phyloP scores from a whole-genome alignment of 768 basidiomycete species.

The Termitomyces sp. region DNA sequence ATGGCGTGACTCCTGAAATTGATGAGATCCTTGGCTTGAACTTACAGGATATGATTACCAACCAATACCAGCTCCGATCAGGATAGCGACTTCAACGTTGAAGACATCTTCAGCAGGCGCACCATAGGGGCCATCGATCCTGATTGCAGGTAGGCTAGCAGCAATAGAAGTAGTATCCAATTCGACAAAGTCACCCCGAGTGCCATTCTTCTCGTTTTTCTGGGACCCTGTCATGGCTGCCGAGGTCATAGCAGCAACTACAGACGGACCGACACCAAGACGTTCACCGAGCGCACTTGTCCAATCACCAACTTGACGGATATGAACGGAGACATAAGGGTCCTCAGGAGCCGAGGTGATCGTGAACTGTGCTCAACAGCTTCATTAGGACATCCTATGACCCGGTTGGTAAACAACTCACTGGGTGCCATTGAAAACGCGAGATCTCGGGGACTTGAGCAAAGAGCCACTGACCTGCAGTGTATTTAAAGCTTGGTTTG shows the following conservation, averaged over 20 bases:
- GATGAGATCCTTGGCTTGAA: slow-evolving; percentile 2
- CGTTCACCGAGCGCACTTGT: slow-evolving; percentile 80
- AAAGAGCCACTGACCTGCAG: slow-evolving; percentile 89
- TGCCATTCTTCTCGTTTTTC: slow-evolving; percentile 43
- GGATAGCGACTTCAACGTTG: slow-evolving; percentile 78
- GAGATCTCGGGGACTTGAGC: slow-evolving; percentile 86
- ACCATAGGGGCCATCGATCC: slow-evolving; percentile 90
- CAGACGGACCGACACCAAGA: slow-evolving; percentile 73
- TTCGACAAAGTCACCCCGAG: slow-evolving; percentile 79
- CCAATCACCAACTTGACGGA: slow-evolving; percentile 91
- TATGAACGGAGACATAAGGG: slow-evolving; percentile 86
- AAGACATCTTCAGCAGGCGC: slow-evolving; percentile 93
- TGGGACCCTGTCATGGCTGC: slow-evolving; percentile 74
- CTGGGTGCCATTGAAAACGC: slow-evolving; percentile 90
- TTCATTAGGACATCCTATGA: not conserved
- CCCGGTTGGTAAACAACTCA: slow-evolving; percentile 31
- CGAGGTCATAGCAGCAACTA: slow-evolving; percentile 73
- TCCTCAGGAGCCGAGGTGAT: slow-evolving; percentile 95
- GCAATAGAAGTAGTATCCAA: slow-evolving; percentile 47
- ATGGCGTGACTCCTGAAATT: slow-evolving; percentile 77
- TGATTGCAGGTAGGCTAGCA: slow-evolving; percentile 57
- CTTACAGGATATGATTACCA: slow-evolving; percentile 13
- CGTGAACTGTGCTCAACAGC: slow-evolving; percentile 58
- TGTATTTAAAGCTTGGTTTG: slow-evolving; percentile 90
- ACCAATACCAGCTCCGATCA: slow-evolving; percentile 94